Percentiles rank a stretch among this genome's conserved stretches.
Evolutionary conservation across 2,329 filamentous ascomycete species (phyloP).

Genomic region (Pyricularia grisea): DNA sequence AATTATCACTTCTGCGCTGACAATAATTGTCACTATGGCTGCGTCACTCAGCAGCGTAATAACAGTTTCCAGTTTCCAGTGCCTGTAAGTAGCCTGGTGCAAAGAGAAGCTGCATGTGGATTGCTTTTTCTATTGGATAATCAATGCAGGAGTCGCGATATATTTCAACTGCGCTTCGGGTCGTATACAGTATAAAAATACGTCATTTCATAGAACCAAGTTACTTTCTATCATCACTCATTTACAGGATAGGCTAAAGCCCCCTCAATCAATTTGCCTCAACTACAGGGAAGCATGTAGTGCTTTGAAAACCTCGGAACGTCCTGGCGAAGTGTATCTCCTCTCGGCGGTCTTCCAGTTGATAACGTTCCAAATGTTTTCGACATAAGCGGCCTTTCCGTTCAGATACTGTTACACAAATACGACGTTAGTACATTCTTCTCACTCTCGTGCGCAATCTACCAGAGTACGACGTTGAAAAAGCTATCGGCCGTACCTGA

Average conservation of each 20-base stretch:
- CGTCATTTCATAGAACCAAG: neutral
- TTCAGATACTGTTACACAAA: conserved; percentile 55
- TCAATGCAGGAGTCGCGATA: no score
- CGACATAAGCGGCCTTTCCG: conserved; percentile 64
- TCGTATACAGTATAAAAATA: no score
- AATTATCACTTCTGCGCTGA: no score
- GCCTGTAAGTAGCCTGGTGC: no score
- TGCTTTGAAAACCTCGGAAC: conserved; percentile 35
- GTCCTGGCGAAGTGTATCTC: conserved; percentile 40
- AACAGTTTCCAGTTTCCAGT: no score
- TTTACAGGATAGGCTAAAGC: no score
- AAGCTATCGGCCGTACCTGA: conserved; percentile 37
- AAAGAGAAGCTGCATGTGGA: no score
- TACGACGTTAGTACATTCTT: neutral
- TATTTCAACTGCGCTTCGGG: no score
- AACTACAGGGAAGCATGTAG: conserved; percentile 30
- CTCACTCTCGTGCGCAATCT: neutral
- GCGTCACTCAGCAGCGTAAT: no score
- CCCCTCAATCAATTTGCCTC: neutral
- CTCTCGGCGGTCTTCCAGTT: conserved; percentile 66
- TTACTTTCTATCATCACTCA: neutral
- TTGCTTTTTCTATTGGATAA: no score
- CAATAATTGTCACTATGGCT: no score
- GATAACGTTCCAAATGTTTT: conserved; percentile 70
- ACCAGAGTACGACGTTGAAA: neutral